Base-by-base conservation (phyloP, 192 early-diverging fungal genomes). In the Linnemannia exigua region DNA sequence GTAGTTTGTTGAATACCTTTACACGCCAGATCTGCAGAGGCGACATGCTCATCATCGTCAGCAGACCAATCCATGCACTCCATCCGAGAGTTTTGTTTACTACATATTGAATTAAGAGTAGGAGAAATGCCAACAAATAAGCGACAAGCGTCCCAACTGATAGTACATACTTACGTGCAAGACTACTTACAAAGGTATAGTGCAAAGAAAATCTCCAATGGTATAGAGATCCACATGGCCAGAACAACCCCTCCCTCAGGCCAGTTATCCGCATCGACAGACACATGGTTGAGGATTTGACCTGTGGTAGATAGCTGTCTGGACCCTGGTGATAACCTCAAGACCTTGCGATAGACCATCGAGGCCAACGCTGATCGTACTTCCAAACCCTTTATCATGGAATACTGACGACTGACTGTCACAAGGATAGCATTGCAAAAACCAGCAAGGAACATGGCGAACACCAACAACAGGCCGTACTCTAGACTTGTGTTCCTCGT, bases 301-400 rank as follows among this genome's bases (percentile, higher is more conserved):
- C 80, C 79, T 1, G 77, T 75, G 15, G 80, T 83, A 2, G 87
- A 82, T 1, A 52, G 52, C 47, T 88, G 77, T 41, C 81, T 75
- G 1, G 77, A 72, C 5, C 67, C 77, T 36, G 85, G 70, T 5
- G 93, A 92, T 1, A 93, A 85, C 17, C 88, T 69, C 20, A 93
- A 76, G 2, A 92, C 76, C 67, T 93, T 93, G 77, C 92, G 90
- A 51, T 92, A 93, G 25, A 93, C 58, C 33, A 89, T 88, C 0
- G 90, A 84, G 8, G 90, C 75, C 17, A 93, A 84, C 2, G 91
- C 89, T 5, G 90, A 72, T n/a, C 80, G 87, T 79, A 16, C 83
- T 52, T 85, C 84, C 11, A 90, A 37, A 16, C 90, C 90, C 31
- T 71, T 79, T 54, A 63, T 87, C 50, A 88, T 76, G 83, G 84